Evolutionary conservation across 2,329 filamentous ascomycete genomes (phyloP), one percentile per base, ranked within the genome.

Genomic region (Pseudogymnoascus sp.): DNA sequence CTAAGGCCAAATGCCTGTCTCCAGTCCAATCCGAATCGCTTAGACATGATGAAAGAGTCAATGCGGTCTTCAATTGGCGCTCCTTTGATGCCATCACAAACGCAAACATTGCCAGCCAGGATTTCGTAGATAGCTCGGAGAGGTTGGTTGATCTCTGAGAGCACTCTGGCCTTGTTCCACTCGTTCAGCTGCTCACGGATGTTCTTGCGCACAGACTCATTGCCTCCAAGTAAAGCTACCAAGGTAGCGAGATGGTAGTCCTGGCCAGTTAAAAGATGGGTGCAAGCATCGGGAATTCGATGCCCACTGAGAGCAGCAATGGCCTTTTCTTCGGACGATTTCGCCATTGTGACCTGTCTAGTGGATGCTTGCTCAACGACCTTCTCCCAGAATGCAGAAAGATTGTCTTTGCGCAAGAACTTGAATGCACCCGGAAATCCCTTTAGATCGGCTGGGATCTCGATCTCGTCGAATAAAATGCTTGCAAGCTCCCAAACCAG

Each of bases 81-180:
- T 2, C 79, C 80, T 65, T 85, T 87, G 70, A 88, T 87, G 9
- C 93, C 94, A 66, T 91, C 84, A 62, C 90, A 92, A 28, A 87
- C 83, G 65, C 90, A 87, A n/a, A 90, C 86, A 66, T 97, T 94
- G 37, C 95, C 94, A 30, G 90, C 85, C 9, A 97, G 78, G 28
- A 99, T 81, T 72, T 96, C 91, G 71, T 97, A 99, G 35, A 99
- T 79, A 7, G 92, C 88, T 60, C 94, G 87, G 47, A 96, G 84
- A 1, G 90, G 80, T 66, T 94, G 87, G 14, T 84, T 86, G 74
- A 99, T 91, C 72, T 99, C 95, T 1, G 91, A 90, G 15, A 96
- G 82, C 53, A 93, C 84, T 69, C 91, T 90, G 36, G 90, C 85
- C 28, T 89, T 83, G 36, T 87, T 85, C 94, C 94, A 99, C 58